phyloP scores from a whole-genome alignment of 208 protist genomes.

The Trypanosoma mega region DNA sequence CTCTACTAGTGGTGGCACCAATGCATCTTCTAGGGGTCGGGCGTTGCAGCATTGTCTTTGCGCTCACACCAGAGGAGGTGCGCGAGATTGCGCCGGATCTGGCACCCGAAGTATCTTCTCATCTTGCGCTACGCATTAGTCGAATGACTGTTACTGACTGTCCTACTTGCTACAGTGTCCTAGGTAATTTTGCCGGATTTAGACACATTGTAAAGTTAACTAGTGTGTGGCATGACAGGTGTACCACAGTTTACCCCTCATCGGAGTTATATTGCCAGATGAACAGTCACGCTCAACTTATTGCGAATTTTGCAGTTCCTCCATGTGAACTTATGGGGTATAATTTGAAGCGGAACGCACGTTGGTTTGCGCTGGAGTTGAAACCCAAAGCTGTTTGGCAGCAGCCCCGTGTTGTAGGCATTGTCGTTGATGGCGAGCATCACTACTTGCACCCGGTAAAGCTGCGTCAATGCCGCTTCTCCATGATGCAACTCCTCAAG shows the following conservation, averaged over 20 bases:
- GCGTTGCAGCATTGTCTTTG: constrained; percentile 22
- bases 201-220: constrained; percentile 12
- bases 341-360: not conserved
- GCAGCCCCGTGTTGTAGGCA: constrained; percentile 51
- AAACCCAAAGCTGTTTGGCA: constrained; percentile 76
- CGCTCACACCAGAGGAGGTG: constrained; percentile 16
- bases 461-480: constrained; percentile 57
- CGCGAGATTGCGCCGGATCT: not conserved
- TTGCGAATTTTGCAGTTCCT: constrained; percentile 19
- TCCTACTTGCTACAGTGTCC: constrained; percentile 1
- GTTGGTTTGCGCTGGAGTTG: constrained; percentile 44
- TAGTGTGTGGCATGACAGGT: not conserved
- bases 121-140: constrained; percentile 20
- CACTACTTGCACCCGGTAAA: constrained; percentile 52
- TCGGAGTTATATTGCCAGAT: not conserved
- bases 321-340: not conserved
- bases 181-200: constrained; percentile 20
- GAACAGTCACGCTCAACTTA: constrained; percentile 12
- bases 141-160: not conserved
- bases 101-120: not conserved
- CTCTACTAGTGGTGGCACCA: too few species aligned
- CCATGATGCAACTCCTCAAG: constrained; percentile 52
- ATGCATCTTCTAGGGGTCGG: constrained; percentile 23
- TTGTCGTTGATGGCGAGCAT: constrained; percentile 37
- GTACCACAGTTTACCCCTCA: constrained; percentile 1